phyloP scores from a whole-genome alignment of 2,329 filamentous ascomycete species.

The Hypoxylon sp. region DNA sequence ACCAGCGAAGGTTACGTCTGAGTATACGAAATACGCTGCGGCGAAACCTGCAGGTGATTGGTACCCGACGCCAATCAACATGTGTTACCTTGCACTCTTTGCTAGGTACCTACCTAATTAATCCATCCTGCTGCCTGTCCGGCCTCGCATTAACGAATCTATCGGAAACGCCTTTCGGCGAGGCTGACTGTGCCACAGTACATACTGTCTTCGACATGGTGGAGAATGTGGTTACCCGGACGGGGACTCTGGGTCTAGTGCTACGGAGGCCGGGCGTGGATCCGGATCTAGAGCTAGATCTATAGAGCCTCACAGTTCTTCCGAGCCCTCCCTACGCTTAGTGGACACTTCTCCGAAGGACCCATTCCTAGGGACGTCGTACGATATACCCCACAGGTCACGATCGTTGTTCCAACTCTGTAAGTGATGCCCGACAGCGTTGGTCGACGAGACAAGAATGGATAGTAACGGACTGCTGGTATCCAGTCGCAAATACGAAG shows the following conservation, averaged over 20 bases:
- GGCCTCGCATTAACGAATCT: slow-evolving; percentile 15
- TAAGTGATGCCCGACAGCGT: slow-evolving; percentile 45
- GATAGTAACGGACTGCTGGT: slow-evolving; percentile 33
- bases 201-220: slow-evolving; percentile 63
- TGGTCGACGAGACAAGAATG: slow-evolving; percentile 41
- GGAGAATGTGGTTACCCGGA: slow-evolving; percentile 59
- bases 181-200: slow-evolving; percentile 53
- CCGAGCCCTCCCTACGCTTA: slow-evolving; percentile 37
- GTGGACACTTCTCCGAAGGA: slow-evolving; percentile 49
- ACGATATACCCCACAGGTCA: slow-evolving; percentile 55
- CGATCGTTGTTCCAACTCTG: slow-evolving; percentile 57
- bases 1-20: slow-evolving; percentile 29
- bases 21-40: slow-evolving; percentile 40
- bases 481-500: slow-evolving; percentile 59
- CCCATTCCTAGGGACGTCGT: slow-evolving; percentile 51
- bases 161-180: slow-evolving; percentile 24
- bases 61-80: slow-evolving; percentile 36
- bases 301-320: slow-evolving; percentile 47
- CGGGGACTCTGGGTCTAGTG: slow-evolving; percentile 43
- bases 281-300: slow-evolving; percentile 43
- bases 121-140: slow-evolving; percentile 14
- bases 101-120: slow-evolving; percentile 16
- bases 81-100: slow-evolving; percentile 20
- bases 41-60: slow-evolving; percentile 40
- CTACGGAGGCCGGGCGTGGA: slow-evolving; percentile 39